Evolutionary conservation across 176 grass and related monocot genomes (phyloP).

Genomic region (Oryza meyeriana): DNA sequence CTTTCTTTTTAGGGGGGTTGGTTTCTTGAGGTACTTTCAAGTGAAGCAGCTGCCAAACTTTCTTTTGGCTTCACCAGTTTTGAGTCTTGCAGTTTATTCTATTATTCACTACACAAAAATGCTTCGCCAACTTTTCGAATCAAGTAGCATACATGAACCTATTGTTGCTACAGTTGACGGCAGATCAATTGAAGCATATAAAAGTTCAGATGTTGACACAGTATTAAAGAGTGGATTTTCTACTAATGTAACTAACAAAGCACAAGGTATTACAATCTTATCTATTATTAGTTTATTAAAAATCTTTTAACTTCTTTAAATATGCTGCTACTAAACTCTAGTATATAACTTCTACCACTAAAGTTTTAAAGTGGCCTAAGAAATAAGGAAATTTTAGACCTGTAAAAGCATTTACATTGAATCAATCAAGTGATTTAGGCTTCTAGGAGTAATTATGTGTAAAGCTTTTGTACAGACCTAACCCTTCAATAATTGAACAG

Average conservation of each 20-base stretch:
- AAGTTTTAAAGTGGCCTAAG: neutral
- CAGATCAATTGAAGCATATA: conserved; percentile 31
- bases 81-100: conserved; percentile 74
- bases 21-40: conserved; percentile 97
- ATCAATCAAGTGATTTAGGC: neutral
- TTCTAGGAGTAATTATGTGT: neutral
- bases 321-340: neutral
- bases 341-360: neutral
- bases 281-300: conserved; percentile 8
- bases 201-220: conserved; percentile 39
- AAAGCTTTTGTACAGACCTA: conserved; percentile 1
- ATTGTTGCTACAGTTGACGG: conserved; percentile 29
- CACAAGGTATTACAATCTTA: conserved; percentile 36
- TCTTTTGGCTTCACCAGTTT: conserved; percentile 79
- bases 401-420: neutral
- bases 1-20: conserved; percentile 65
- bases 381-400: neutral
- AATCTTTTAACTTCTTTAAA: neutral
- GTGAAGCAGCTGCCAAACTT: conserved; percentile 97
- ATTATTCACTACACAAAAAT: conserved; percentile 68
- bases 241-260: conserved; percentile 8
- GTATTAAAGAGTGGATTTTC: conserved; percentile 23
- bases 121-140: conserved; percentile 44
- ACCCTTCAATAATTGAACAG: conserved; percentile 43
- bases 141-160: conserved; percentile 41